A percentile compares a stretch with the other conserved stretches of the same genome.
Conservation (phyloP, 352 stramenopile genomes). For the Pythium rishiriense region DNA sequence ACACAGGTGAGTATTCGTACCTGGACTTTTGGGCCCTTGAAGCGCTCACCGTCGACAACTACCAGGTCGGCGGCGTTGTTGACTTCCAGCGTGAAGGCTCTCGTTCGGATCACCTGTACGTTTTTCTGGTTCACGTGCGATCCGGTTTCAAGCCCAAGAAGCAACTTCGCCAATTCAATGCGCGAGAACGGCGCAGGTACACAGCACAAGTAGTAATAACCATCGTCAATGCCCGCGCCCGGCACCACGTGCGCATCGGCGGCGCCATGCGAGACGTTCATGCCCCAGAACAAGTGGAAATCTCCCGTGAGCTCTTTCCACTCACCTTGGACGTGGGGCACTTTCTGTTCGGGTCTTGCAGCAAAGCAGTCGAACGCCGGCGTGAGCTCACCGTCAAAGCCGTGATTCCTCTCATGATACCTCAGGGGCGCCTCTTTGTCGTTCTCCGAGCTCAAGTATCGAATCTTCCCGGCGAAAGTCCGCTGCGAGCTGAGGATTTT, state of each 20-base stretch:
- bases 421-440: constrained; percentile 19
- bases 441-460: constrained; percentile 31
- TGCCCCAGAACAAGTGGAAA: constrained; percentile 48
- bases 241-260: constrained; percentile 33
- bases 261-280: constrained; percentile 37
- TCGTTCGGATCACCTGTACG: constrained; percentile 39
- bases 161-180: constrained; percentile 27
- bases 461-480: constrained; percentile 27
- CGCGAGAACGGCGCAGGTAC: constrained; percentile 23
- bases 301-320: constrained; percentile 34
- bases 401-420: constrained; percentile 32
- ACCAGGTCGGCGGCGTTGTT: constrained; percentile 30
- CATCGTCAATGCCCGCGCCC: constrained; percentile 35
- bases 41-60: constrained; percentile 39
- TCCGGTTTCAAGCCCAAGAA: constrained; percentile 37
- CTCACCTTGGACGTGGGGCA: constrained; percentile 24
- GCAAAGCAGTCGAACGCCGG: constrained; percentile 30
- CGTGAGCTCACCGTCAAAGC: constrained; percentile 28
- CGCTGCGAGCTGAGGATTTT: constrained; percentile 35
- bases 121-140: constrained; percentile 27
- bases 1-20: constrained; percentile 11
- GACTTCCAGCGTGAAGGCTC: constrained; percentile 36
- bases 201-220: constrained; percentile 34
- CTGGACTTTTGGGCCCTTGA: constrained; percentile 32
- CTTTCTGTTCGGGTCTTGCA: constrained; percentile 19